A percentile compares a stretch with the other conserved stretches of the same genome.
These are phyloP conservation scores for Pilasporangium apinafurcum DNA, from an alignment of 352 stramenopile genomes.

Conservation along the genomic window DNA sequence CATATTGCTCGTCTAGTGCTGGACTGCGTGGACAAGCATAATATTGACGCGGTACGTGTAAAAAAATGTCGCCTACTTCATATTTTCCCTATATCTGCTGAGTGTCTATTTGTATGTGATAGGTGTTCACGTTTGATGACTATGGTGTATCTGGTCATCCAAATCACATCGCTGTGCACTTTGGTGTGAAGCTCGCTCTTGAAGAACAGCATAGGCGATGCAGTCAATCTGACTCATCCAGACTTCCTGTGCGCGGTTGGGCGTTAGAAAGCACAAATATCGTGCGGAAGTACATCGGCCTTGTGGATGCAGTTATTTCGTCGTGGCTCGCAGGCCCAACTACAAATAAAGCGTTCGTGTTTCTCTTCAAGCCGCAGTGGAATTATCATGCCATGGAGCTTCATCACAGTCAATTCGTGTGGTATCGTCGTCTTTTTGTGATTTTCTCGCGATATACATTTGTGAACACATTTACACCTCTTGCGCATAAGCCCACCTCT, in stretches of 20 bases:
- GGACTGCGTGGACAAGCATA: slow-evolving; percentile 40
- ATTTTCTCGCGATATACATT: slow-evolving; percentile 94
- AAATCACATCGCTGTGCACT: slow-evolving; percentile 88
- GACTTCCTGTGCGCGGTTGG: slow-evolving; percentile 37
- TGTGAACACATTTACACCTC: slow-evolving; percentile 81
- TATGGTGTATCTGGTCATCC: slow-evolving; percentile 90
- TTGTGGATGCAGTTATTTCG: slow-evolving; percentile 63
- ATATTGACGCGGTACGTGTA: slow-evolving; percentile 53
- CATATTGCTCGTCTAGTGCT: slow-evolving; percentile 62
- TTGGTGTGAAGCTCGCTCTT: slow-evolving; percentile 45
- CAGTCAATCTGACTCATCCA: neutral
- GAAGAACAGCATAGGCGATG: slow-evolving; percentile 35
- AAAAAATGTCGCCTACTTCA: too few relatives aligned
- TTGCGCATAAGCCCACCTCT: neutral
- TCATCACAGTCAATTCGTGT: slow-evolving; percentile 94
- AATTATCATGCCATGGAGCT: slow-evolving; percentile 91
- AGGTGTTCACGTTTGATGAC: slow-evolving; percentile 94
- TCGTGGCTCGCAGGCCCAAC: slow-evolving; percentile 20
- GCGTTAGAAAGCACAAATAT: slow-evolving; percentile 68
- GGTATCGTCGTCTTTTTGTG: slow-evolving; percentile 96
- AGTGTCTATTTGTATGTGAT: neutral
- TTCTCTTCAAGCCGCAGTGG: slow-evolving; percentile 49
- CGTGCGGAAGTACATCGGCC: slow-evolving; percentile 85
- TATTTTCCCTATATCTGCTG: neutral
- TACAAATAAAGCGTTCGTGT: slow-evolving; percentile 38